Percentiles rank a stretch among this genome's conserved stretches.
Conservation (phyloP, 208 protist species). For the Herpetomonas tarakana region DNA sequence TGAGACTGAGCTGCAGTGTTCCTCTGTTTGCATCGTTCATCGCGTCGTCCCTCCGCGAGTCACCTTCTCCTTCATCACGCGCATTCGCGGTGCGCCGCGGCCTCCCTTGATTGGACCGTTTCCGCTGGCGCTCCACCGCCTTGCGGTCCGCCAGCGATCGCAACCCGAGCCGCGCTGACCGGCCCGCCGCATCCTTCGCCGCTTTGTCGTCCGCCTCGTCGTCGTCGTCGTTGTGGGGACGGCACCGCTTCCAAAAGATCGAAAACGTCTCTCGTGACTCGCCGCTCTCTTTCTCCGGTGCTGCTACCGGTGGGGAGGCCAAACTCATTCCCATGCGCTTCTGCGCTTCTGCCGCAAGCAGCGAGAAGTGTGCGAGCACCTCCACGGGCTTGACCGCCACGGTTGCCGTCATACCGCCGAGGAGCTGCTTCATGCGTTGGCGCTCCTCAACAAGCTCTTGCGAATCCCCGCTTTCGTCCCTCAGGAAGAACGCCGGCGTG, state of each 20-base stretch:
- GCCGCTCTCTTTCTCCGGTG: no score
- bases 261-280: no score
- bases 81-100: not conserved
- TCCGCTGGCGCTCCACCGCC: constrained; percentile 3
- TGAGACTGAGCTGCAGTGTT: constrained; percentile 15
- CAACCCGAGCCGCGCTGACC: constrained; percentile 26
- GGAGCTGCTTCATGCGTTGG: constrained; percentile 1
- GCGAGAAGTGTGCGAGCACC: constrained; percentile 41
- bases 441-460: no score
- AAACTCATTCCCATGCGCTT: no score
- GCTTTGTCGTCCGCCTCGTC: not conserved
- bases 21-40: not conserved
- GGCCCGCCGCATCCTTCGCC: constrained; percentile 8
- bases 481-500: no score
- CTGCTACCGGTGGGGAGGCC: not conserved
- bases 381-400: constrained; percentile 28
- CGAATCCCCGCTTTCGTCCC: no score
- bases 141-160: constrained; percentile 52
- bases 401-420: no score
- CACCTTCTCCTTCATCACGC: not conserved
- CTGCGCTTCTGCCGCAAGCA: constrained; percentile 41
- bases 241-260: no score
- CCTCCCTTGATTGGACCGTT: not conserved
- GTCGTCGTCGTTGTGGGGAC: constrained; percentile 3
- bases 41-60: not conserved